These are phyloP conservation scores for Apophysomyces variabilis DNA, from an alignment of 371 early-diverging fungal genomes.

Conservation along the genomic window DNA sequence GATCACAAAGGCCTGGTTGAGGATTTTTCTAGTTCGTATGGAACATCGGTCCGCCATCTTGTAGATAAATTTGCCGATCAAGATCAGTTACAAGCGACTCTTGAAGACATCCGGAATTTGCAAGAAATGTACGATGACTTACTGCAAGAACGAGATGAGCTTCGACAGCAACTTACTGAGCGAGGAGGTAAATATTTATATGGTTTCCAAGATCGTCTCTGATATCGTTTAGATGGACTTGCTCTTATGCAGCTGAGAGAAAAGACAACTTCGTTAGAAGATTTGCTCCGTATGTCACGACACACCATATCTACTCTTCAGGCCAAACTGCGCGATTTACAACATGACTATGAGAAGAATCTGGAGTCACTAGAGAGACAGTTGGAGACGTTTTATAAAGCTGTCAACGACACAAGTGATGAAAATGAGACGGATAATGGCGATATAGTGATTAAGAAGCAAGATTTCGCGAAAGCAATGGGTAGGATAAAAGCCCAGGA, in stretches of 20 bases:
- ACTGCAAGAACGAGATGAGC: conserved; percentile 52
- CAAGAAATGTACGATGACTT: conserved; percentile 40
- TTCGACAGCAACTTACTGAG: conserved; percentile 43
- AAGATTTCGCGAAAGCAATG: conserved; percentile 41
- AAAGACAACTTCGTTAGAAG: conserved; percentile 78
- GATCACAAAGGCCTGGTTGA: conserved; percentile 78
- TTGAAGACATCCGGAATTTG: conserved; percentile 70
- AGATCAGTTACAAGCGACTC: conserved; percentile 69
- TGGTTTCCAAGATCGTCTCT: neutral
- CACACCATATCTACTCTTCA: conserved; percentile 82
- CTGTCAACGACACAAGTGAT: conserved; percentile 58
- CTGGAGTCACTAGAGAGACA: conserved; percentile 73
- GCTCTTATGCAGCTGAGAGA: conserved; percentile 70
- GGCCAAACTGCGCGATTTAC: conserved; percentile 68
- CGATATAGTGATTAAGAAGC: conserved; percentile 34
- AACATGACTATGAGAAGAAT: conserved; percentile 69
- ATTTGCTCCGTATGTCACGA: conserved; percentile 78
- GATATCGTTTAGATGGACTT: neutral
- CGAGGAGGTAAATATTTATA: conserved; percentile 30
- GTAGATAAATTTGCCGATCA: conserved; percentile 81
- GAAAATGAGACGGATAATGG: conserved; percentile 32
- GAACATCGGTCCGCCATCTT: conserved; percentile 75
- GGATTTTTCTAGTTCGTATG: conserved; percentile 61
- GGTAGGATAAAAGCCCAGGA: conserved; percentile 50
- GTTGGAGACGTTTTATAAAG: conserved; percentile 70